Base-by-base conservation (phyloP, 805 yeast species). In the Candida boidinii region DNA sequence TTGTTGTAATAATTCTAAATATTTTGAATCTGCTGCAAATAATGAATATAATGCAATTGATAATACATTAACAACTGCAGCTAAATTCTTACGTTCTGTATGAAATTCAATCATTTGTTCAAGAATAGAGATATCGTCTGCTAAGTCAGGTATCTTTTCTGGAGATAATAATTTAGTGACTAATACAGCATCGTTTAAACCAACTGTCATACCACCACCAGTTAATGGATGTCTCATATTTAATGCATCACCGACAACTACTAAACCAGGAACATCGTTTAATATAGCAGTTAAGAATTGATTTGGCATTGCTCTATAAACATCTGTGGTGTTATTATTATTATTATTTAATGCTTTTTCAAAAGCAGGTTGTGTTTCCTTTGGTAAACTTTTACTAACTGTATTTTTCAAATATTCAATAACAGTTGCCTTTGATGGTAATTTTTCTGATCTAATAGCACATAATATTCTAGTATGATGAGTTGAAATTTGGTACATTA, bases 141-240 rank as follows among this genome's bases (percentile, higher is more conserved):
- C 51, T 30, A 92, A 66, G 33, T 70, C 73, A 5, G 66, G 68
- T 10, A 76, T 70, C 2, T 62, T 48, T 33, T 68, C 48, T 34
- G 80, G 73, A 7, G 73, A 64, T 33, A 92, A 64, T 25, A 83
- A 58, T 44, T 71, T 68, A 14, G 83, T 75, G 29, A 87, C 65
- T 22, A 82, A 53, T 1, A 70, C 80, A 4, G 85, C 83, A 56
- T 92, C 98, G 51, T 78, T 83, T 39, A 92, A 64, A 2, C 96
- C 96, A 27, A 92, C 98, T 17, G 97, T 87, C 98, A 92, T 92
- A 39, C 98, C 98, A 42, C 98, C 98, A 33, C 98, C 98, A 1
- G 97, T 92, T 39, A 92, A 70, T 18, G 98, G 98, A 55, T 92
- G 98, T 54, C 98, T 73, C 96, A 92, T 92, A 56, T 92, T 92